Conservation (phyloP, 441 rosid species). For the Syzygium malaccense region DNA sequence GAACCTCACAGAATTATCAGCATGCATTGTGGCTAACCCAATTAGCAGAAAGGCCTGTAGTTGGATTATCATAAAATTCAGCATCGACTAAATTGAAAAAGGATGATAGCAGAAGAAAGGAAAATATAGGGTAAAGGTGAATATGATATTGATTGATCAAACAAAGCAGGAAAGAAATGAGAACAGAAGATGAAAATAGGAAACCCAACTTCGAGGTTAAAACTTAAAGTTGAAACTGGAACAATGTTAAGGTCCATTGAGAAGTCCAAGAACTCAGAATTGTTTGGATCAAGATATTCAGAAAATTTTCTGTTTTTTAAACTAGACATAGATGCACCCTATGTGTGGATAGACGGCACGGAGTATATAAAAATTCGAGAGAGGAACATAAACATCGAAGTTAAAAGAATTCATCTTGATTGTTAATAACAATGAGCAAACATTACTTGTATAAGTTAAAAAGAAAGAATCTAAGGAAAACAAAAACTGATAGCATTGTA, state of each 20-base stretch:
- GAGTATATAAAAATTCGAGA: neutral
- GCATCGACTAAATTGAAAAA: neutral
- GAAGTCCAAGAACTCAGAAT: neutral
- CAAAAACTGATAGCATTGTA: neutral
- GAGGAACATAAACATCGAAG: neutral
- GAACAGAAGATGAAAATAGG: neutral
- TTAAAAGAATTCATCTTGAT: neutral
- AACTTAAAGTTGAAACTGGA: neutral
- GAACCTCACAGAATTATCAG: neutral
- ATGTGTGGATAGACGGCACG: neutral
- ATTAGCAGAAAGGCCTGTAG: slow-evolving; percentile 6
- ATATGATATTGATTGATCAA: neutral
- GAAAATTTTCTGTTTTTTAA: neutral
- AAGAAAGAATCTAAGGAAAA: neutral
- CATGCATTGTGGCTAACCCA: neutral
- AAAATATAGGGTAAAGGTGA: neutral
- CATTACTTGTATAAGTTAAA: neutral
- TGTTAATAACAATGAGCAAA: neutral
- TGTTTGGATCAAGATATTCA: neutral
- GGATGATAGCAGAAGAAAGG: neutral
- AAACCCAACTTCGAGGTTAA: neutral
- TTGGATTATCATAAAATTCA: slow-evolving; percentile 8
- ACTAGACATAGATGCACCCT: neutral
- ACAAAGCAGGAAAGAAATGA: neutral
- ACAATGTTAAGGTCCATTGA: neutral